Evolutionary conservation across 169 alveolate genomes (phyloP), one percentile per base, ranked within the genome.

Genomic region (Plasmodium vinckei): DNA sequence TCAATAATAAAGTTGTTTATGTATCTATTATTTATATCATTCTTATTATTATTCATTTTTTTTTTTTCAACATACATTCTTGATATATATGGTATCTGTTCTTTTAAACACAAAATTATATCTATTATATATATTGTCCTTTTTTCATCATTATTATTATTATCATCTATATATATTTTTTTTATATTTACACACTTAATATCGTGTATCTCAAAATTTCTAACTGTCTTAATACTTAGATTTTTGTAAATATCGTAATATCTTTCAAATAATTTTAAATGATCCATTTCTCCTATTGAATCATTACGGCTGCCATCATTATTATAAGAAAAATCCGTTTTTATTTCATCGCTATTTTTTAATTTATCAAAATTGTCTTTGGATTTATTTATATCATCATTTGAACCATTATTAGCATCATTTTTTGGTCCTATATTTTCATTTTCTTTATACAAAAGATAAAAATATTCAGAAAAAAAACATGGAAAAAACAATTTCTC

Each of bases 401-500:
- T 65, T 56, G 53, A 65, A 61, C 67, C 21, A 67, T 61, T 49
- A 51, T 61, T 68, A 9, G 42, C 27, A 47, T 33, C 47, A 39
- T 21, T 42, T 65, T 1, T 42, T 7, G 56, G 13, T 1, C 56
- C 33, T 46, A 61, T 15, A 54, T 67, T 7, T 56, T 79, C 72
- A 65, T 79, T 79, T 67, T 53, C 63, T 15, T 79, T 79, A 67
- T 60, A 47, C 33, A 79, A 21, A 53, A 57, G 57, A 56, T 79
- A 79, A 79, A 79, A 79, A 67, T 79, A 79, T 19, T 79, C 84
- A 12, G 89, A 79, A 79, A 79, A 79, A n/a, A 79, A 79, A 59
- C 89, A 79, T 10, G 89, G 89, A 13, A 79, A 79, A 79, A 67
- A 79, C 9, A 79, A 60, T 56, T 79, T 27, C 15, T 67, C 10